A percentile compares a stretch with the other conserved stretches of the same genome.
phyloP scores from a whole-genome alignment of 345 rosid genomes.

The Geranium brycei region DNA sequence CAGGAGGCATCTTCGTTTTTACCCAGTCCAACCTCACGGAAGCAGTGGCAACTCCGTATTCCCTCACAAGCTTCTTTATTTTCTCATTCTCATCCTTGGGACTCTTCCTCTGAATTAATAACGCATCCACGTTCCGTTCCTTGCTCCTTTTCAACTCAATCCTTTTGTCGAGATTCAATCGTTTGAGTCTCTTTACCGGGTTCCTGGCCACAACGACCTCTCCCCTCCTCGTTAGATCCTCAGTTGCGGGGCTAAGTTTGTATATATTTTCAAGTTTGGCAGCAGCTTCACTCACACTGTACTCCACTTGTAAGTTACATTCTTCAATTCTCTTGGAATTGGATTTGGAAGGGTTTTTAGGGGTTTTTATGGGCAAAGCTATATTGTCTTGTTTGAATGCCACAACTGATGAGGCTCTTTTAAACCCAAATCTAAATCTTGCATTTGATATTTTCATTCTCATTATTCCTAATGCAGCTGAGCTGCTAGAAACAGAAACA shows the following conservation, averaged over 20 bases:
- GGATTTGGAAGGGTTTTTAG: slow-evolving; percentile 23
- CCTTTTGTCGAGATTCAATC: slow-evolving; percentile 68
- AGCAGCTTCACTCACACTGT: slow-evolving; percentile 56
- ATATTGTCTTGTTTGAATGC: slow-evolving; percentile 64
- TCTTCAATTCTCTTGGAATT: slow-evolving; percentile 4
- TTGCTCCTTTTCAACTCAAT: slow-evolving; percentile 34
- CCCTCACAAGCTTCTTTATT: slow-evolving; percentile 64
- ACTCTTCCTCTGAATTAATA: slow-evolving; percentile 17
- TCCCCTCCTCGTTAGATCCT: slow-evolving; percentile 23
- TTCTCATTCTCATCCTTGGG: slow-evolving; percentile 37
- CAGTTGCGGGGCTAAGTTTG: slow-evolving; percentile 54
- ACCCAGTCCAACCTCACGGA: slow-evolving; percentile 84
- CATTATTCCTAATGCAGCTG: slow-evolving; percentile 59
- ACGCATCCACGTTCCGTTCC: slow-evolving; percentile 17
- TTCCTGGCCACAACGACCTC: slow-evolving; percentile 26
- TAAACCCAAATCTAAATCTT: slow-evolving; percentile 12
- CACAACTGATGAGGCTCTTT: slow-evolving; percentile 39
- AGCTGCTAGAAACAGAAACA: slow-evolving; percentile 70
- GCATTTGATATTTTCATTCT: slow-evolving; percentile 27
- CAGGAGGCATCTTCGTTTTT: slow-evolving; percentile 90
- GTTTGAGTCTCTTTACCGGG: slow-evolving; percentile 29
- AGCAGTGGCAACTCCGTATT: slow-evolving; percentile 59
- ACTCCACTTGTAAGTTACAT: slow-evolving; percentile 42
- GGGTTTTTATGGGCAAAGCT: slow-evolving; percentile 33
- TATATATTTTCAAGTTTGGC: slow-evolving; percentile 72